A percentile compares a stretch with the other conserved stretches of the same genome.
These are phyloP conservation scores for Hypoxylon fragiforme DNA, from an alignment of 495 filamentous ascomycete species.

Conservation along the genomic window DNA sequence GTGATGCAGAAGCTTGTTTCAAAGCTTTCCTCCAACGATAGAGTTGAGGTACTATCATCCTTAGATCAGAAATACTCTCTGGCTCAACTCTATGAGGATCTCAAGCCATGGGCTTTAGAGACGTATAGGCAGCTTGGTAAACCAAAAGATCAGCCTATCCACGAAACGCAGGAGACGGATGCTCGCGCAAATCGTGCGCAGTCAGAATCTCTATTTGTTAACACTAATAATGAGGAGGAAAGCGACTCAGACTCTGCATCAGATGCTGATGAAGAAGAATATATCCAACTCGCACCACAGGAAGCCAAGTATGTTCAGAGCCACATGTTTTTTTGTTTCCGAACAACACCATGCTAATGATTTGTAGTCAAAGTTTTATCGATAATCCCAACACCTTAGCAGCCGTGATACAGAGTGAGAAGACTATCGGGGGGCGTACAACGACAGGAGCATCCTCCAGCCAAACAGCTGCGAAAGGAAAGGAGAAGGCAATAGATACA, in stretches of 20 bases:
- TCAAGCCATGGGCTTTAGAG: constrained; percentile 24
- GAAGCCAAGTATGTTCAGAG: constrained; percentile 18
- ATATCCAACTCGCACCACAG: constrained; percentile 14
- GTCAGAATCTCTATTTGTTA: constrained; percentile 17
- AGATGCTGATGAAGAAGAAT: constrained; percentile 10
- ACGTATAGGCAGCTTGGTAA: constrained; percentile 18
- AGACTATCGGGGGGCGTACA: neutral
- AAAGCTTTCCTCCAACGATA: constrained; percentile 6
- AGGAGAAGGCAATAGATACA: constrained; percentile 5
- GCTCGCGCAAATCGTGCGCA: neutral
- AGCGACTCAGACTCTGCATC: constrained; percentile 20
- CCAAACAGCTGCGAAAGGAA: constrained; percentile 11
- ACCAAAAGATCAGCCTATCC: neutral
- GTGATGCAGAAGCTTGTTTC: constrained; percentile 12
- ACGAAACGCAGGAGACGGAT: neutral
- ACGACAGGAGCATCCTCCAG: neutral
- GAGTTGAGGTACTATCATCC: neutral
- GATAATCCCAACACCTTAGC: constrained; percentile 17
- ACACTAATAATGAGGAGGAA: constrained; percentile 3
- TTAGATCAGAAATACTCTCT: constrained; percentile 14
- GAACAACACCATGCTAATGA: constrained; percentile 12
- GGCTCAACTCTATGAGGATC: constrained; percentile 14
- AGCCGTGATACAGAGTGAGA: constrained; percentile 33
- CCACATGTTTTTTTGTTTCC: neutral
- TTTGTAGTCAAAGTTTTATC: constrained; percentile 32